A percentile compares a stretch with the other conserved stretches of the same genome.
phyloP scores from a whole-genome alignment of 2,329 filamentous ascomycete genomes.

The Alternaria angustiovoidea region DNA sequence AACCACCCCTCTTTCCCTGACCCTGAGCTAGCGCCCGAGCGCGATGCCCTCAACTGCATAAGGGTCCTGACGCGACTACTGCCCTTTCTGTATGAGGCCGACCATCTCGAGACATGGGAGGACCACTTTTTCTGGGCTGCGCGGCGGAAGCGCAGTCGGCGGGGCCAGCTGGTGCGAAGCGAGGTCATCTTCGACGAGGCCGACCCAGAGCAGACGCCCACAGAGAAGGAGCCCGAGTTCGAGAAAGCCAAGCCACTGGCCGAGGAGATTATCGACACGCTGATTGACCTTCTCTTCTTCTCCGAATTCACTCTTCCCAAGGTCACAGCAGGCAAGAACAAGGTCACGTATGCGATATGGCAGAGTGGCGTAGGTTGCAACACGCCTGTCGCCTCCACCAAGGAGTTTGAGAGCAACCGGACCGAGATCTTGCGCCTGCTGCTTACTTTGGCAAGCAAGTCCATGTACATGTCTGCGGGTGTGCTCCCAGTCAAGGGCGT shows the following conservation, averaged over 20 bases:
- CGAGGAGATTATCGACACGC: conserved; percentile 89
- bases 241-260: conserved; percentile 87
- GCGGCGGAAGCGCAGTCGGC: conserved; percentile 67
- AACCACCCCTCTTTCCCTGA: conserved; percentile 93
- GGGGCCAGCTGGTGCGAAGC: conserved; percentile 58
- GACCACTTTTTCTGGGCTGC: conserved; percentile 90
- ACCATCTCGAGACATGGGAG: conserved; percentile 84
- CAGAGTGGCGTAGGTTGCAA: conserved; percentile 97
- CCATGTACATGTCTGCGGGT: conserved; percentile 89
- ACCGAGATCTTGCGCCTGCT: conserved; percentile 88
- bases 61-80: conserved; percentile 87
- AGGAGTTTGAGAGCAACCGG: conserved; percentile 91
- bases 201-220: conserved; percentile 59
- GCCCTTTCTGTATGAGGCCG: conserved; percentile 91
- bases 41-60: conserved; percentile 94
- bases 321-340: conserved; percentile 73
- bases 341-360: conserved; percentile 95
- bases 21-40: conserved; percentile 79
- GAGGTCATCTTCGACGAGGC: conserved; percentile 88
- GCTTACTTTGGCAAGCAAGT: conserved; percentile 84
- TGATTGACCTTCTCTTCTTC: conserved; percentile 91
- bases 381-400: conserved; percentile 83
- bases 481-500: conserved; percentile 83
- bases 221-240: conserved; percentile 67
- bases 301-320: conserved; percentile 85